Evolutionary conservation across 1,139 yeast species (phyloP).

Genomic region (Magnusiomyces fungicola): DNA sequence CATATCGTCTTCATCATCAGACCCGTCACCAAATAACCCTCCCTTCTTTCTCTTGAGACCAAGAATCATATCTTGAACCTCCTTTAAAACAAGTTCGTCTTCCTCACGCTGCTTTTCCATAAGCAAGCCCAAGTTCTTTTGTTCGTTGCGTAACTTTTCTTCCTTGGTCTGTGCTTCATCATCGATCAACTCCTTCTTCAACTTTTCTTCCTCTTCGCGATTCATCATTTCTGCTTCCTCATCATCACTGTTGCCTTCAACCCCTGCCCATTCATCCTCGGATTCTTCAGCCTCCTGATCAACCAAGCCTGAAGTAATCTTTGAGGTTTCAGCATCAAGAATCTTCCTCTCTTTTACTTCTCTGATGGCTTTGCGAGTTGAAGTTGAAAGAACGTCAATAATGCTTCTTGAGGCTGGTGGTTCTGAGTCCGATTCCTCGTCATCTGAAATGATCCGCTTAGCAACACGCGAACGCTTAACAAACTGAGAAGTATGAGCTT

Average conservation of each 20-base stretch:
- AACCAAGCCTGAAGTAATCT: not conserved
- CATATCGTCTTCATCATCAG: conserved; percentile 2
- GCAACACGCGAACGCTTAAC: too few relatives aligned
- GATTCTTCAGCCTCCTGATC: not conserved
- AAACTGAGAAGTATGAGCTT: too few relatives aligned
- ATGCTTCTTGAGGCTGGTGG: too few relatives aligned
- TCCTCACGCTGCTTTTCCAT: not conserved
- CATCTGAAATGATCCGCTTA: too few relatives aligned
- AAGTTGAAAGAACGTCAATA: too few relatives aligned
- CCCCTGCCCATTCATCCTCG: not conserved
- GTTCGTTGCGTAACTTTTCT: not conserved
- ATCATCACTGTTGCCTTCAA: not conserved
- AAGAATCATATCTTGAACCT: not conserved
- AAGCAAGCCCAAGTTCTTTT: not conserved
- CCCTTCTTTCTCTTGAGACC: conserved; percentile 1
- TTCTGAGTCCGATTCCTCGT: too few relatives aligned
- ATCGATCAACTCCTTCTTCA: not conserved
- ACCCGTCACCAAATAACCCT: not conserved
- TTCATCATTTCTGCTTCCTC: not conserved
- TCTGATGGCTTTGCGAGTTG: too few relatives aligned
- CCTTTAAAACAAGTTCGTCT: not conserved
- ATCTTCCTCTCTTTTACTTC: not conserved
- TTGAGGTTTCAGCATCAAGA: not conserved
- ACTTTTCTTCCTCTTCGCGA: not conserved
- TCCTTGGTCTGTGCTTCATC: not conserved